phyloP scores from a whole-genome alignment of 495 filamentous ascomycete species.

The Penicillium lividum region DNA sequence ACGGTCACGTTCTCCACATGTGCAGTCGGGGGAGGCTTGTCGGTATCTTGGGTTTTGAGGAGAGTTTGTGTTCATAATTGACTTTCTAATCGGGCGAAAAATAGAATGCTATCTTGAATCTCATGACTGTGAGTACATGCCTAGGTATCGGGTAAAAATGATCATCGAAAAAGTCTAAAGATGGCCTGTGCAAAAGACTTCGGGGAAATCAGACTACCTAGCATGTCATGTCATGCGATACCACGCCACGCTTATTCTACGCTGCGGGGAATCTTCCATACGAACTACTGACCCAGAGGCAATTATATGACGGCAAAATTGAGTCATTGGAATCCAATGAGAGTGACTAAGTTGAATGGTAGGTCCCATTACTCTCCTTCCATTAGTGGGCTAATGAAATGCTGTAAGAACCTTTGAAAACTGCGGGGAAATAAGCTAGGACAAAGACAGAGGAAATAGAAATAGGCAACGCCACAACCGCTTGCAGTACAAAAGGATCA shows the following conservation, averaged over 20 bases:
- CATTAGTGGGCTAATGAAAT: not conserved
- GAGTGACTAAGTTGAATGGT: not conserved
- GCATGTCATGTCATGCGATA: not conserved
- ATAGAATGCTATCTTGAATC: too few relatives aligned
- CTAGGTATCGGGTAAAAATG: not conserved
- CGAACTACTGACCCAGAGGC: not conserved
- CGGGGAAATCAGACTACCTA: not conserved
- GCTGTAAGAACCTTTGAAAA: too few relatives aligned
- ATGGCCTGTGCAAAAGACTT: not conserved
- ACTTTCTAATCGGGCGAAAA: too few relatives aligned
- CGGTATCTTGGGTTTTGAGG: not conserved
- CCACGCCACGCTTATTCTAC: slow-evolving; percentile 17
- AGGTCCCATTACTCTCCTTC: not conserved
- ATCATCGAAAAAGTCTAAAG: not conserved
- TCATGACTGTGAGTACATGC: too few relatives aligned
- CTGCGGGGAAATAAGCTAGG: not conserved
- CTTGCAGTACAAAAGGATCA: not conserved
- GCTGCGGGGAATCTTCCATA: not conserved
- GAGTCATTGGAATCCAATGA: not conserved
- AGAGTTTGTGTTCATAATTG: too few relatives aligned
- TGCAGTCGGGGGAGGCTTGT: not conserved
- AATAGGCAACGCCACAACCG: not conserved
- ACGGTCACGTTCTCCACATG: not conserved
- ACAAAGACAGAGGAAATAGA: not conserved
- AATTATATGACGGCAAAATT: not conserved